phyloP scores from a whole-genome alignment of 306 rosid species.

The Fragaria ananassa region DNA sequence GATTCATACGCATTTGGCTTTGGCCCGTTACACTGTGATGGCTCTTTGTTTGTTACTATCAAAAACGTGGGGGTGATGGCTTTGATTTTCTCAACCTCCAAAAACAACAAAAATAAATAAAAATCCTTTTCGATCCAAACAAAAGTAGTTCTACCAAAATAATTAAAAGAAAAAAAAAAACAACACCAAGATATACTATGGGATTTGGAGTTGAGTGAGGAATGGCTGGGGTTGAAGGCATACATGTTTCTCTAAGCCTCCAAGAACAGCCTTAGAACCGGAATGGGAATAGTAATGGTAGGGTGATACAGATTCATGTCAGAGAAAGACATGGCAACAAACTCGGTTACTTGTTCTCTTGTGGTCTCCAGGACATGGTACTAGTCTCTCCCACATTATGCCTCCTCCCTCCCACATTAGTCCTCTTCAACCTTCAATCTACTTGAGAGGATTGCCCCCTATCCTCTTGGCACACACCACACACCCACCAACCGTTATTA shows the following conservation, averaged over 20 bases:
- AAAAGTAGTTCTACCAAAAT: not conserved
- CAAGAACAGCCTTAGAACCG: not conserved
- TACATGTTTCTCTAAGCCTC: slow-evolving; percentile 29
- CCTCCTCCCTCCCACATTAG: slow-evolving; percentile 11
- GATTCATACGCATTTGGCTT: not conserved
- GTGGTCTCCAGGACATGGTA: slow-evolving; percentile 40
- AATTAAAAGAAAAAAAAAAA: not conserved
- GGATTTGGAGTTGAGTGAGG: not conserved
- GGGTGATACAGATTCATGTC: slow-evolving; percentile 27
- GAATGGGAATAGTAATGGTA: slow-evolving; percentile 14
- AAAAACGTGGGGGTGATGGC: not conserved
- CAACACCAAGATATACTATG: not conserved
- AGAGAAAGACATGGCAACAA: slow-evolving; percentile 42
- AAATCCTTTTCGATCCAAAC: not conserved
- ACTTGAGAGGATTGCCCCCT: slow-evolving; percentile 43
- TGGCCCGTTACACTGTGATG: not conserved
- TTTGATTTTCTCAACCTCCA: slow-evolving; percentile 14
- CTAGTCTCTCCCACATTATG: slow-evolving; percentile 18
- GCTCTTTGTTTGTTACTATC: not conserved
- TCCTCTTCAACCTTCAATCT: slow-evolving; percentile 26
- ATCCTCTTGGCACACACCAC: slow-evolving; percentile 47
- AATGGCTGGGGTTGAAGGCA: slow-evolving; percentile 35
- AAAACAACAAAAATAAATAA: not conserved
- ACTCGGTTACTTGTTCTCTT: slow-evolving; percentile 31
- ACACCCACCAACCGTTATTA: slow-evolving; percentile 34